phyloP scores from a whole-genome alignment of 78 protist species.

The Isochrysis galbana region DNA sequence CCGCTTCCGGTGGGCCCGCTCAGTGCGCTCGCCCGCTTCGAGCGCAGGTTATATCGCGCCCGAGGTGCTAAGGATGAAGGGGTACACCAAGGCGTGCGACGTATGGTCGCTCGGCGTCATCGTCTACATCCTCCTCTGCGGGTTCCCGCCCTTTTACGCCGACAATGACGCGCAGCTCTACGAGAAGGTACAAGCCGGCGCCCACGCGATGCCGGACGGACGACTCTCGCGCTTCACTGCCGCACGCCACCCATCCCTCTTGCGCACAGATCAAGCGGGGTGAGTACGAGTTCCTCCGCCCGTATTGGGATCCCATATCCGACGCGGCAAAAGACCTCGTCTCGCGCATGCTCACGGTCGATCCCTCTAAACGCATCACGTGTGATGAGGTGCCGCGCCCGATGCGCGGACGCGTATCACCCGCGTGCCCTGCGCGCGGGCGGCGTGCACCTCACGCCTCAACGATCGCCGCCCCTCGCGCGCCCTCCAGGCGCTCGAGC shows the following conservation, averaged over 20 bases:
- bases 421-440: too few species aligned
- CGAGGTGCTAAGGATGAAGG: slow-evolving; percentile 46
- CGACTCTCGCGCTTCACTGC: too few species aligned
- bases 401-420: too few species aligned
- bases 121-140: slow-evolving; percentile 60
- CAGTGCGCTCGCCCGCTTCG: too few species aligned
- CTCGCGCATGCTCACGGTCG: background rate
- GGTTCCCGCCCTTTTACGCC: slow-evolving; percentile 71
- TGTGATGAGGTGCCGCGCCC: background rate
- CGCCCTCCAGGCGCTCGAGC: background rate
- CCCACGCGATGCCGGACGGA: too few species aligned
- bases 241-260: too few species aligned
- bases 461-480: too few species aligned
- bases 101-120: slow-evolving; percentile 57
- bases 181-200: too few species aligned
- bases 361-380: slow-evolving; percentile 30
- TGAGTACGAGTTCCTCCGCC: slow-evolving; percentile 47
- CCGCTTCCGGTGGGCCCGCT: too few species aligned
- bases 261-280: slow-evolving; percentile 71
- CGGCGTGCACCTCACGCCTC: too few species aligned
- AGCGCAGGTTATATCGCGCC: slow-evolving; percentile 67
- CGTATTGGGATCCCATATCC: slow-evolving; percentile 66
- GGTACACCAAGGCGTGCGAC: slow-evolving; percentile 42
- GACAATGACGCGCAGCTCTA: slow-evolving; percentile 50
- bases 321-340: background rate